Base-by-base conservation (phyloP, 2,329 filamentous ascomycete species). In the Zymoseptoria brevis region DNA sequence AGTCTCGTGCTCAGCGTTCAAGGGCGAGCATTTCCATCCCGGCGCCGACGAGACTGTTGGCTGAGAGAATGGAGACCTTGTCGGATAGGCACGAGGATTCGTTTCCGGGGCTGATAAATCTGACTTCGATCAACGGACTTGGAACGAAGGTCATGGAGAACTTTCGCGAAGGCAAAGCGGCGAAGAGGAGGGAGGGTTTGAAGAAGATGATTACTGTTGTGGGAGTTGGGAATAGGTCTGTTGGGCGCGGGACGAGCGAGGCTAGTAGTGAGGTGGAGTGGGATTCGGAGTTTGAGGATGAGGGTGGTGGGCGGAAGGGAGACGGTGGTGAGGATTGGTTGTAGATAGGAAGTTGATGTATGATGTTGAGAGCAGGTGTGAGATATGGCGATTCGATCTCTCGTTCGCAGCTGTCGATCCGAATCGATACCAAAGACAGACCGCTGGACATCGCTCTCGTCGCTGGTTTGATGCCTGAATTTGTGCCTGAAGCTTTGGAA, bases 191-290 rank as follows among this genome's bases (percentile, higher is more conserved):
- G 53, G 64, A 67, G 58, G 69, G 71, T 26, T 58, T 73, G 57
- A 72, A 70, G 67, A 68, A 60, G 60, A 64, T 65, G 54, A 73
- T 73, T 54, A 64, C 60, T 54, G 64, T 72, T 53, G 65, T 72
- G 29, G 64, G 64, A 45, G 54, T 19, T 57, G 55, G 30, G 4
- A 57, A 19, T 24, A 41, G 45, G 11, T 51, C 21, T 1, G 57
- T n/a, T 29, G 56, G 49, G 24, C 26, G 19, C 22, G 50, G 19
- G n/a, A 51, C 21, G 49, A 60, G 54, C 45, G 57, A 48, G 53
- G 50, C 5, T 8, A 50, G 41, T 45, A 30, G 45, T 22, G 50
- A 54, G 53, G 53, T 55, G 57, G 29, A 50, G 35, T 19, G 45
- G 30, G 52, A 30, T 45, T 45, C 13, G 48, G 24, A 49, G 53